Conservation (phyloP, 306 rosid species). For the Vigna hirtella region DNA sequence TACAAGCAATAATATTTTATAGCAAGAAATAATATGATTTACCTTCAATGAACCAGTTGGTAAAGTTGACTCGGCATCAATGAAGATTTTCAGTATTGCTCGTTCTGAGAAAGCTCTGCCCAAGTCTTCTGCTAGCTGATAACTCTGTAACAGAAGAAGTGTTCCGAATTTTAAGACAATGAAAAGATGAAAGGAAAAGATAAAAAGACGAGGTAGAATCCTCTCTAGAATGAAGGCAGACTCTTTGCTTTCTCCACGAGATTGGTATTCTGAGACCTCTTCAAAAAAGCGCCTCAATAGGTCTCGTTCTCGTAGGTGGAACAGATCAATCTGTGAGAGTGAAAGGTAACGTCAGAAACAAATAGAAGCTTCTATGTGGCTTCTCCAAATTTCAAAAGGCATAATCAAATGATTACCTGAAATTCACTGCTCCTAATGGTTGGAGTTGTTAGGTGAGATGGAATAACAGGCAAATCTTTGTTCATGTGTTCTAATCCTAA, state of each 20-base stretch:
- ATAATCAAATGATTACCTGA: constrained; percentile 65
- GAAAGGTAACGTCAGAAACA: constrained; percentile 48
- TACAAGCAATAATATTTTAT: background rate
- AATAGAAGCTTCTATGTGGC: constrained; percentile 25
- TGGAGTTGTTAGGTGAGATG: constrained; percentile 71
- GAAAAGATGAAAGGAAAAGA: constrained; percentile 7
- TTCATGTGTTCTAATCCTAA: constrained; percentile 95
- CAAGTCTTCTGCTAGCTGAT: constrained; percentile 85
- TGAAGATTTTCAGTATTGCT: constrained; percentile 61
- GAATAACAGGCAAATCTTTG: constrained; percentile 64
- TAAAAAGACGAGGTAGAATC: background rate
- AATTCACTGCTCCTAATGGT: constrained; percentile 65
- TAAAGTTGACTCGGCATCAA: constrained; percentile 67
- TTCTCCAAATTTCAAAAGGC: constrained; percentile 22
- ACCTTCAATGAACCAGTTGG: constrained; percentile 76
- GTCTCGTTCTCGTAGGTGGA: constrained; percentile 87
- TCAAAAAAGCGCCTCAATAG: constrained; percentile 71
- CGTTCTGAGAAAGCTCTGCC: constrained; percentile 92
- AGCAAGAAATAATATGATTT: constrained; percentile 8
- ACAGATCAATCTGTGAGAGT: constrained; percentile 64
- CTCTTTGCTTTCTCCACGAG: constrained; percentile 81
- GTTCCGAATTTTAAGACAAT: constrained; percentile 33
- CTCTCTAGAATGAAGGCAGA: constrained; percentile 70
- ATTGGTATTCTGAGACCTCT: constrained; percentile 73
- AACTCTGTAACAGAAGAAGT: constrained; percentile 62